Evolutionary conservation across 371 early-diverging fungal genomes (phyloP), one percentile per base, ranked within the genome.

Genomic region (Rhizopus stolonifer): DNA sequence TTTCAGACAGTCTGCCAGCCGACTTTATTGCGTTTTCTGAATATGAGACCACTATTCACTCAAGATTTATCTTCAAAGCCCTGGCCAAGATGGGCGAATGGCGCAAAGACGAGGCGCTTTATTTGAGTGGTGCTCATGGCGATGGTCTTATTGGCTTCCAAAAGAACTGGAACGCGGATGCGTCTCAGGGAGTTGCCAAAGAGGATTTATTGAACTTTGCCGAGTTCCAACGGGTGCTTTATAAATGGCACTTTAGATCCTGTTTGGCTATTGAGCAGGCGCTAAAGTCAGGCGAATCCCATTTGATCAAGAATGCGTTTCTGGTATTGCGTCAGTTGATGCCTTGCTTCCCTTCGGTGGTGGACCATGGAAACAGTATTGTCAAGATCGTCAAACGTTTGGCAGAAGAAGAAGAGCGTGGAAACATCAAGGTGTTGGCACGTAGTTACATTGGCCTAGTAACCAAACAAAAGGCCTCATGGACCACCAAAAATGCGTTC

Each of bases 181-280:
- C 64, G 13, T 63, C 64, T 29, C 77, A 82, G 31, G 71, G 65
- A 33, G 64, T 73, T 9, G 66, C 77, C 8, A 81, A 76, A 39
- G 80, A 72, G 26, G 69, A 83, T 13, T 56, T 86, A 29, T 58
- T 92, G 17, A 69, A 76, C 18, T 85, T 74, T 54, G 75, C 81
- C 9, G 88, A 88, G 8, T 93, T 90, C 64, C 75, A 86, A 17
- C n/a, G n/a, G n/a, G n/a, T n/a, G n/a, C n/a, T n/a, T n/a, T n/a
- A n/a, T n/a, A 92, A 89, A 55, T 93, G 92, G 92, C 91, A 93
- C 54, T 60, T 77, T 17, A 80, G 77, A 34, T 55, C 89, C 8
- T 79, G 70, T 44, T 13, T 56, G 13, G 62, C 55, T 0, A 61
- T 76, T 48, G 65, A 67, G 19, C 73, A 81, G 61, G 70, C 84